A percentile compares a stretch with the other conserved stretches of the same genome.
These are phyloP conservation scores for Penicillium lagena DNA, from an alignment of 495 filamentous ascomycete genomes.

Conservation along the genomic window DNA sequence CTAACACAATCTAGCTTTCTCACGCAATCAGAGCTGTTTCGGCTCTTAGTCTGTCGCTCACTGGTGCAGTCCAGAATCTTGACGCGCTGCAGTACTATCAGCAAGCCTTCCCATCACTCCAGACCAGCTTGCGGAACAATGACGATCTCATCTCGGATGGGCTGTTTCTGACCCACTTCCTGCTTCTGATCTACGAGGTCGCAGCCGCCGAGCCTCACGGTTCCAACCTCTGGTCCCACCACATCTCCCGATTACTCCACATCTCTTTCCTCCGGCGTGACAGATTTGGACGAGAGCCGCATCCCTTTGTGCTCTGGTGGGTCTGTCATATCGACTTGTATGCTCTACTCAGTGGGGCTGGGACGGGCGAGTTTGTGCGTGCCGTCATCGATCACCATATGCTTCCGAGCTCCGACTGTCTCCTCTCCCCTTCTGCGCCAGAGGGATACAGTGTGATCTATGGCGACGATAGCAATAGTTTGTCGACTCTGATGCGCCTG, in stretches of 20 bases:
- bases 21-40: constrained; percentile 57
- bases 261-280: constrained; percentile 42
- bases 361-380: constrained; percentile 43
- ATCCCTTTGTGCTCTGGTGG: constrained; percentile 49
- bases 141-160: constrained; percentile 52
- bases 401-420: constrained; percentile 32
- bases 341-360: constrained; percentile 48
- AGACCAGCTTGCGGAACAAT: constrained; percentile 35
- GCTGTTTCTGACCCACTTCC: constrained; percentile 51
- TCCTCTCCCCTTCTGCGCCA: constrained; percentile 23
- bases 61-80: constrained; percentile 35
- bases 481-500: constrained; percentile 37
- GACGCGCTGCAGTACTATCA: constrained; percentile 52
- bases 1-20: constrained; percentile 34
- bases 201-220: constrained; percentile 37
- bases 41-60: constrained; percentile 48
- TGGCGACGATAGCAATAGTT: constrained; percentile 25
- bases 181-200: constrained; percentile 56
- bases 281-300: constrained; percentile 39
- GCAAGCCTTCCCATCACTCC: constrained; percentile 44
- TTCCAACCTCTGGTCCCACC: constrained; percentile 49
- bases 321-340: constrained; percentile 51
- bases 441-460: constrained; percentile 27
- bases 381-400: constrained; percentile 43
- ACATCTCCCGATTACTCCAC: constrained; percentile 48